phyloP scores from a whole-genome alignment of 345 rosid species.

The Iberis pinnata region DNA sequence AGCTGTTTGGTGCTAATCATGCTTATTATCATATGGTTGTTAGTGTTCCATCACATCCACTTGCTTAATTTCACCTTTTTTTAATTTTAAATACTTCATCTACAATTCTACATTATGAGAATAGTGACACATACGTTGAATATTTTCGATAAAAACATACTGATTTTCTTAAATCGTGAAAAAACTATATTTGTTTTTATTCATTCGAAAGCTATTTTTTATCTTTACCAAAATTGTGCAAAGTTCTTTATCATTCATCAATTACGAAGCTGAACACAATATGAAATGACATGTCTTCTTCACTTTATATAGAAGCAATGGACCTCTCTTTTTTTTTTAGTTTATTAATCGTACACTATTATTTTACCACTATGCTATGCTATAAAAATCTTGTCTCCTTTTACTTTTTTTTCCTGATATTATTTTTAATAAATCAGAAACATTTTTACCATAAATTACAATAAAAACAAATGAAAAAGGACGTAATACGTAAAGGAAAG shows the following conservation, averaged over 20 bases:
- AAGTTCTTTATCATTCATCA: conserved; percentile 16
- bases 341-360: neutral
- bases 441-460: conserved; percentile 2
- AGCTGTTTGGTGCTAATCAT: conserved; percentile 24
- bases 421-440: conserved; percentile 1
- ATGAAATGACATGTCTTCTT: conserved; percentile 18
- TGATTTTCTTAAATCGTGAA: neutral
- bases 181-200: neutral
- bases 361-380: conserved; percentile 5
- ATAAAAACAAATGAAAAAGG: conserved; percentile 21
- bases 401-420: neutral
- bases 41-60: conserved; percentile 19
- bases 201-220: conserved; percentile 12
- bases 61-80: conserved; percentile 11
- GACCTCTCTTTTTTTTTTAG: conserved; percentile 11
- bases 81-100: neutral
- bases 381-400: neutral
- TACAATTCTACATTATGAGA: conserved; percentile 12
- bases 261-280: conserved; percentile 14
- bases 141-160: neutral
- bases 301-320: conserved; percentile 19
- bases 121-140: neutral
- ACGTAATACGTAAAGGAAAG: conserved; percentile 23
- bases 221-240: conserved; percentile 6
- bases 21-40: conserved; percentile 22